These are phyloP conservation scores for Raffaelea albimanens DNA, from an alignment of 2,329 filamentous ascomycete species.

Conservation along the genomic window DNA sequence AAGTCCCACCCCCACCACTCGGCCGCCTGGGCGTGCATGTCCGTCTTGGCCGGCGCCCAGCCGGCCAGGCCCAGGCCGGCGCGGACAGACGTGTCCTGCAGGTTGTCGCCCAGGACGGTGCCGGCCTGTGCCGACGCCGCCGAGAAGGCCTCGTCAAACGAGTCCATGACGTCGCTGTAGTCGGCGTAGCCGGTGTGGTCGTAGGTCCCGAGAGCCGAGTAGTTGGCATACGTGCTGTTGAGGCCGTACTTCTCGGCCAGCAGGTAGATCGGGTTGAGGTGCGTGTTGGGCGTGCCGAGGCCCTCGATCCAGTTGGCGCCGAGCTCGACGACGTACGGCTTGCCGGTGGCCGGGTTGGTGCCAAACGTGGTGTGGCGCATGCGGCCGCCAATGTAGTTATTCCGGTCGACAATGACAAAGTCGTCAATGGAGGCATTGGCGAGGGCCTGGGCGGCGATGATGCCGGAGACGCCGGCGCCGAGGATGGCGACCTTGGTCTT, in stretches of 20 bases:
- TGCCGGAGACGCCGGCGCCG: not conserved
- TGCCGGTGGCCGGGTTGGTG: conserved; percentile 24
- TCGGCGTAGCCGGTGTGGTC: conserved; percentile 2
- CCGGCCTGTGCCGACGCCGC: not conserved
- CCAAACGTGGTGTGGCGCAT: conserved; percentile 5
- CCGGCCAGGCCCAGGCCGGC: not conserved
- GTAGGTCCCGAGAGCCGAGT: conserved; percentile 2
- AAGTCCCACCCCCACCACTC: conserved; percentile 6
- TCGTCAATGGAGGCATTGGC: conserved; percentile 3
- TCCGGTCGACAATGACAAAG: conserved; percentile 3
- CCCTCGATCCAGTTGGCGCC: conserved; percentile 6
- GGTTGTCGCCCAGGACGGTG: not conserved
- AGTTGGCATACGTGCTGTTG: conserved; percentile 4
- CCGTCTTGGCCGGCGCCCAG: conserved; percentile 4
- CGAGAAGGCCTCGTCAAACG: not conserved
- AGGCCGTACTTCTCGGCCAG: conserved; percentile 2
- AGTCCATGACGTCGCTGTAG: conserved; percentile 4
- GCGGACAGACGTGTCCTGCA: conserved; percentile 1
- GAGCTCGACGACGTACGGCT: conserved; percentile 3
- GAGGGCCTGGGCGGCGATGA: conserved; percentile 4
- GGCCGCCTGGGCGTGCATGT: conserved; percentile 3
- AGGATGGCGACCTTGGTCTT: conserved; percentile 5
- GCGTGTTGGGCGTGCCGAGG: not conserved
- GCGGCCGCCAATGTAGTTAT: conserved; percentile 4
- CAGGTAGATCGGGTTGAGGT: conserved; percentile 1